Conservation (phyloP, 345 rosid species). For the Jatropha curcas region DNA sequence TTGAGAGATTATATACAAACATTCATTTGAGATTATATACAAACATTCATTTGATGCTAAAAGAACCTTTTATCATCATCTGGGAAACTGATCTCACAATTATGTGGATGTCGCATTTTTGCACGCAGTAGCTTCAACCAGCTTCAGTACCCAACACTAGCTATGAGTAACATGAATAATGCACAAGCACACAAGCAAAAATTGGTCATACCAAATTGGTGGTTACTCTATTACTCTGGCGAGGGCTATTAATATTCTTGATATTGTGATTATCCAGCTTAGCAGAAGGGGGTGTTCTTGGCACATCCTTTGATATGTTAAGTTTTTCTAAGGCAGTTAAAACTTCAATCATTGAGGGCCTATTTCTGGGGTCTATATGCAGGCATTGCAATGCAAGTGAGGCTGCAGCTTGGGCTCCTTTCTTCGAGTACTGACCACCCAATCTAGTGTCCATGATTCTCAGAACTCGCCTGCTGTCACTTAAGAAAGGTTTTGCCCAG, state of each 20-base stretch:
- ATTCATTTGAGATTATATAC: neutral
- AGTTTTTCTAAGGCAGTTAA: constrained; percentile 51
- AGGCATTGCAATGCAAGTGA: constrained; percentile 75
- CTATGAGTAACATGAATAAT: neutral
- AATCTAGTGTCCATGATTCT: constrained; percentile 87
- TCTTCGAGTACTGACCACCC: constrained; percentile 83
- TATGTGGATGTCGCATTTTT: neutral
- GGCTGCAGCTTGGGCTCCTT: constrained; percentile 71
- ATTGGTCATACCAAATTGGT: neutral
- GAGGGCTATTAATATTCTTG: constrained; percentile 28
- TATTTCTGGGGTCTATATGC: constrained; percentile 50
- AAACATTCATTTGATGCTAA: neutral
- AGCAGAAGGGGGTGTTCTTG: constrained; percentile 23
- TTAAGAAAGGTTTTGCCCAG: constrained; percentile 80
- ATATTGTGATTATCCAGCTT: constrained; percentile 19
- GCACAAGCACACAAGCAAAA: neutral
- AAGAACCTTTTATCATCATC: neutral
- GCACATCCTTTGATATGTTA: constrained; percentile 23
- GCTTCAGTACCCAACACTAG: neutral
- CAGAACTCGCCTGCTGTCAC: constrained; percentile 54
- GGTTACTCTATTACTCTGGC: constrained; percentile 6
- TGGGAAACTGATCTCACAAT: neutral
- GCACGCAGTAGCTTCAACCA: neutral
- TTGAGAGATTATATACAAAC: neutral
- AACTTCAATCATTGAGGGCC: constrained; percentile 66